Evolutionary conservation across 352 stramenopile species (phyloP), one percentile per base, ranked within the genome.

Genomic region (Pythium periplocum): DNA sequence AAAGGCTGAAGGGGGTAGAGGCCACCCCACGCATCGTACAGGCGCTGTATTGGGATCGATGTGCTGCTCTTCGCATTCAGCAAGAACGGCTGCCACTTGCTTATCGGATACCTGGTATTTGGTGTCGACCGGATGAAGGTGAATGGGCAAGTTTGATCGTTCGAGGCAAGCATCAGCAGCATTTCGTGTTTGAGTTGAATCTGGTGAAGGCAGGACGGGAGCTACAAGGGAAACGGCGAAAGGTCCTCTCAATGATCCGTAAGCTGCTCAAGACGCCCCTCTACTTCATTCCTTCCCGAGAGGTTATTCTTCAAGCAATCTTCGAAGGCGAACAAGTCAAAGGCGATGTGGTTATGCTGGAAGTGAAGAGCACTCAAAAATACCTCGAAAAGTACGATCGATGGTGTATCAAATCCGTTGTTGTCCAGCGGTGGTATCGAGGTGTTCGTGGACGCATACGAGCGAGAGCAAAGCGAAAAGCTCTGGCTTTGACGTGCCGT

Each of bases 21-120:
- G 4, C 26, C 12, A 42, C 37, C 2, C 35, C 36, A 0, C 68
- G 79, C 7, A 33, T 83, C 0, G 69, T 93, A 3, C 64, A 88
- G 51, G 71, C 83, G 5, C 52, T 93, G n/a, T 93, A 93, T 47
- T 93, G 83, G 83, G 83, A 93, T 51, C 78, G 80, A 31, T 93
- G 83, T 52, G 78, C 79, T 4, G 83, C 83, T 1, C 44, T 93
- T 0, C 68, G 71, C 10, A 87, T 90, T 40, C 34, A 63, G 36
- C 83, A 93, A 52, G 51, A 71, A 10, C 66, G 83, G 30, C 41
- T 54, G 12, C 56, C 61, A 2, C 48, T 86, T 31, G 71, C 79
- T 1, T 78, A 81, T 47, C 59, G 78, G 4, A 66, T 87, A 33
- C 8, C 54, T 4, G 78, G 70, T 44, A 58, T 88, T 30, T 93